These are phyloP conservation scores for Colletotrichum godetiae DNA, from an alignment of 2,329 filamentous ascomycete species.

Conservation along the genomic window DNA sequence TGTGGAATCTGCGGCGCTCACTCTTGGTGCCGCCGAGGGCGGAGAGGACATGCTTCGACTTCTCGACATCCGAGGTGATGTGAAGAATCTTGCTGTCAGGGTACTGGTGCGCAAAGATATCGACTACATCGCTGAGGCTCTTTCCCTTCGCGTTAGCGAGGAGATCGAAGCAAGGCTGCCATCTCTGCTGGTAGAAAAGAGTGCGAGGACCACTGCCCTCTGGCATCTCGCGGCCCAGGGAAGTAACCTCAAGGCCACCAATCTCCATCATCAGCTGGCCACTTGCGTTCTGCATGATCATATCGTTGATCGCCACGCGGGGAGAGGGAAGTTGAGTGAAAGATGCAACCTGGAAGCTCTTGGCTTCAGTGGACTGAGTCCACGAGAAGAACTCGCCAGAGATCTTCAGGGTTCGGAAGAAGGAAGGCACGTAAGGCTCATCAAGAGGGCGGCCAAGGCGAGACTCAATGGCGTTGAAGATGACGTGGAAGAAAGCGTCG, in stretches of 20 bases:
- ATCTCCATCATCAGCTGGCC: constrained; percentile 40
- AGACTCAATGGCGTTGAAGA: constrained; percentile 41
- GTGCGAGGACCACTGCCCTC: constrained; percentile 38
- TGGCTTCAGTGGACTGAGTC: constrained; percentile 9
- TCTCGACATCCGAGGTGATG: constrained; percentile 35
- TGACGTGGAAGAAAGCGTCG: constrained; percentile 42
- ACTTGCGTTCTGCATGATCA: constrained; percentile 37
- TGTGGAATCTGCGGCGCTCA: constrained; percentile 38
- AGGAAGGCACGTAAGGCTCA: constrained; percentile 42
- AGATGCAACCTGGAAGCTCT: neutral
- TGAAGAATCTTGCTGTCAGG: constrained; percentile 40
- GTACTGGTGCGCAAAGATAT: constrained; percentile 41
- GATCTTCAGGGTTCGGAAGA: constrained; percentile 38
- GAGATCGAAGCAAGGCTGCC: constrained; percentile 41
- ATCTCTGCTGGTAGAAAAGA: constrained; percentile 39
- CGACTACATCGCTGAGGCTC: constrained; percentile 35
- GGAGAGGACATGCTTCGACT: constrained; percentile 30
- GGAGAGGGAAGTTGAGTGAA: constrained; percentile 40
- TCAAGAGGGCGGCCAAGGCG: constrained; percentile 38
- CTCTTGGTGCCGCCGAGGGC: constrained; percentile 35
- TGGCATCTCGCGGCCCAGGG: constrained; percentile 37
- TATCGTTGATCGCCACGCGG: constrained; percentile 40
- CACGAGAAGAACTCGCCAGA: constrained; percentile 39
- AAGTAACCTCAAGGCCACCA: constrained; percentile 38
- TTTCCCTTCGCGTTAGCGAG: constrained; percentile 34